phyloP scores from a whole-genome alignment of 129 eudicot genomes.

The Pulicaria dysenterica region DNA sequence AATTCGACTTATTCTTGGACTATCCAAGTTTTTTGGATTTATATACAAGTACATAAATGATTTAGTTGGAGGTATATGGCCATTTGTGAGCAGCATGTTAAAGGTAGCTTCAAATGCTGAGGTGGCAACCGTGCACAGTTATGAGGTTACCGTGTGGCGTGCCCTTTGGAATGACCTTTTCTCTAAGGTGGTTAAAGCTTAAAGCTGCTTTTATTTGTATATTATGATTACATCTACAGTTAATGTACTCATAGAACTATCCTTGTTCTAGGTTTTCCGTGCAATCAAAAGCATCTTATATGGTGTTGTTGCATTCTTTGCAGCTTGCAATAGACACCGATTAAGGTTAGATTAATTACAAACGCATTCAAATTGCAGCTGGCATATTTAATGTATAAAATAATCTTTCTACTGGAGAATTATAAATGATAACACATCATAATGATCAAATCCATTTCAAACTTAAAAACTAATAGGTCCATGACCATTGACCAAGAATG shows the following conservation, averaged over 20 bases:
- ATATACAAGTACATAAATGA: slow-evolving; percentile 45
- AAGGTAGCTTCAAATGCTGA: slow-evolving; percentile 61
- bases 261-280: slow-evolving; percentile 58
- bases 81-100: slow-evolving; percentile 50
- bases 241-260: slow-evolving; percentile 18
- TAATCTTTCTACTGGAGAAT: not conserved
- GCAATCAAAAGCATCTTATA: slow-evolving; percentile 81
- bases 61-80: slow-evolving; percentile 48
- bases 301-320: slow-evolving; percentile 80
- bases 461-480: too few relatives aligned
- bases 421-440: too few relatives aligned
- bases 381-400: not conserved
- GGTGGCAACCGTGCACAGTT: slow-evolving; percentile 57
- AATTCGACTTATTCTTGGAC: slow-evolving; percentile 52
- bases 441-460: too few relatives aligned
- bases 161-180: slow-evolving; percentile 91
- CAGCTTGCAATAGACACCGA: slow-evolving; percentile 94
- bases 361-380: not conserved
- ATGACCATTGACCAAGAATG: too few relatives aligned
- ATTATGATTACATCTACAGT: not conserved
- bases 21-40: slow-evolving; percentile 46
- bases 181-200: slow-evolving; percentile 56
- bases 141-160: slow-evolving; percentile 83
- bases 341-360: slow-evolving; percentile 55
- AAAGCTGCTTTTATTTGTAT: not conserved